These are phyloP conservation scores for Chrysoporthe cubensis DNA, from an alignment of 2,329 filamentous ascomycete species.

Conservation along the genomic window DNA sequence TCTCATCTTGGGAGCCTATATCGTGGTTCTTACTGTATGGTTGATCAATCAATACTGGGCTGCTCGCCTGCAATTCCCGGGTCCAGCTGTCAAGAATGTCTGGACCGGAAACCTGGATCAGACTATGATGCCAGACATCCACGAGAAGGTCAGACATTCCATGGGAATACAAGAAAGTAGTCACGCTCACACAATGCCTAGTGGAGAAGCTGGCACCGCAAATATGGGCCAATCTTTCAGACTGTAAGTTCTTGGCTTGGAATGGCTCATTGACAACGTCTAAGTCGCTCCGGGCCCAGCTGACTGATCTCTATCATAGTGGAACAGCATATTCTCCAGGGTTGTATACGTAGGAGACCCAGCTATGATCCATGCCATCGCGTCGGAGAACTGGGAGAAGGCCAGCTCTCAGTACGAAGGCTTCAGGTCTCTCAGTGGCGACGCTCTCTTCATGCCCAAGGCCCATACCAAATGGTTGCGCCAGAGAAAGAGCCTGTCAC, in stretches of 20 bases:
- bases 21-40: not conserved
- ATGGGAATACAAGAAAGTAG: not conserved
- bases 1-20: not conserved
- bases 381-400: conserved; percentile 4
- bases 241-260: not conserved
- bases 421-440: conserved; percentile 5
- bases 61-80: conserved; percentile 8
- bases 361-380: conserved; percentile 11
- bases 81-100: conserved; percentile 4
- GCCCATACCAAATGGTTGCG: conserved; percentile 11
- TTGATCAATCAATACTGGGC: conserved; percentile 13
- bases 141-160: not conserved
- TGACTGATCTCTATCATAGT: not conserved
- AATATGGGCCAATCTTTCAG: conserved; percentile 2
- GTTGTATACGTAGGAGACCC: conserved; percentile 9
- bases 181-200: not conserved
- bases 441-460: conserved; percentile 14
- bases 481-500: conserved; percentile 10
- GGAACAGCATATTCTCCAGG: conserved; percentile 12
- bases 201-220: conserved; percentile 12
- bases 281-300: not conserved
- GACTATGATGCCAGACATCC: conserved; percentile 12
- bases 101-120: conserved; percentile 12
- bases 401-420: conserved; percentile 10
- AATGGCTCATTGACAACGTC: not conserved